Conservation (phyloP, 116 monocot genomes). For the Posidonia oceanica region DNA sequence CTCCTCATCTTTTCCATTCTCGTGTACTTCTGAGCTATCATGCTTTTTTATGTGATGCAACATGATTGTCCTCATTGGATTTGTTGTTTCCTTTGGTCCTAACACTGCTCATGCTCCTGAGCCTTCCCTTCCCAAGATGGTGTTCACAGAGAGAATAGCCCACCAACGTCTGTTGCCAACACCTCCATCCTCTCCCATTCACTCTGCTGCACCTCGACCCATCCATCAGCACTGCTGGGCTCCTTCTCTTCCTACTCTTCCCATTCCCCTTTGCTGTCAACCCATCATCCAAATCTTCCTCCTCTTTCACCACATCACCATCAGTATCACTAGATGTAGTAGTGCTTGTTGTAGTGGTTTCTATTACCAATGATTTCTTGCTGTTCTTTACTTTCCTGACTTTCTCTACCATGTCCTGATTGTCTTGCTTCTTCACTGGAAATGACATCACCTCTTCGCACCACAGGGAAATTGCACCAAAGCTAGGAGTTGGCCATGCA, state of each 20-base stretch:
- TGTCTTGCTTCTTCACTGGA: neutral
- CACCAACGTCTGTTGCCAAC: constrained; percentile 63
- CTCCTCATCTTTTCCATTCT: too few species aligned
- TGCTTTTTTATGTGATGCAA: too few species aligned
- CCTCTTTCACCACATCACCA: neutral
- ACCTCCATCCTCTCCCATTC: constrained; percentile 83
- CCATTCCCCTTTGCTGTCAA: neutral
- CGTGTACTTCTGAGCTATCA: too few species aligned
- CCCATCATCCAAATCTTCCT: neutral
- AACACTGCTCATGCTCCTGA: constrained; percentile 36
- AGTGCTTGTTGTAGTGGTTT: neutral
- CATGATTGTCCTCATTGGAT: too few species aligned
- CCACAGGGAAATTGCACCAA: neutral
- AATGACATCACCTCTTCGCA: neutral
- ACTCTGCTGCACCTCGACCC: constrained; percentile 83
- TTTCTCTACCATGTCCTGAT: constrained; percentile 1
- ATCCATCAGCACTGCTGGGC: constrained; percentile 27
- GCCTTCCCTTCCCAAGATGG: constrained; percentile 79
- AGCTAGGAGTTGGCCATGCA: too few species aligned
- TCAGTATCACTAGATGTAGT: neutral
- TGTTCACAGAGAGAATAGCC: constrained; percentile 93
- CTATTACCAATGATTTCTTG: neutral
- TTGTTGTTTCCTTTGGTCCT: constrained; percentile 8
- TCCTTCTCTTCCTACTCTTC: constrained; percentile 7
- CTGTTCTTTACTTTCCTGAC: neutral